Conservation (phyloP, 176 grass and related monocot species). For the Alopecurus myosuroides region DNA sequence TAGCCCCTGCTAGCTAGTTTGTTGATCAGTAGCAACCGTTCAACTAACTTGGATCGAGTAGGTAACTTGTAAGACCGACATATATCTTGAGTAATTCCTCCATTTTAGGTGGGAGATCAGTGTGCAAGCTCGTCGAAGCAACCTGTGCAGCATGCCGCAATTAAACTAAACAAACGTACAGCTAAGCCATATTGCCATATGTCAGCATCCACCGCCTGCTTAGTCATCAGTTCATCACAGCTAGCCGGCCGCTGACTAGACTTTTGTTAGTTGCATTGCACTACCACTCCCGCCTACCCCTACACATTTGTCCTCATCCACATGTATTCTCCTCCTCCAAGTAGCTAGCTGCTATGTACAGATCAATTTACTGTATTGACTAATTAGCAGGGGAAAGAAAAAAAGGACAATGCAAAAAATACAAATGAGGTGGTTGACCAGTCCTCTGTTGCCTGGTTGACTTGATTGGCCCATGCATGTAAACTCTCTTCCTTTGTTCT, state of each 20-base stretch:
- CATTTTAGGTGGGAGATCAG: background rate
- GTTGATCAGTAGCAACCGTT: background rate
- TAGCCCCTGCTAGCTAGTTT: background rate
- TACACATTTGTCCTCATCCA: background rate
- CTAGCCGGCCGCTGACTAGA: background rate
- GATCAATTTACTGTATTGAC: background rate
- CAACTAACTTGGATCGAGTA: background rate
- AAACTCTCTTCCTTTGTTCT: background rate
- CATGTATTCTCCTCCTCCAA: background rate
- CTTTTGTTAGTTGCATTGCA: background rate
- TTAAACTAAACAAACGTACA: background rate
- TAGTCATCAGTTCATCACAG: background rate
- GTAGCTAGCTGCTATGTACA: no score
- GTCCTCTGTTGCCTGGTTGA: background rate
- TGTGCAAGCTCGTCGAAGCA: background rate
- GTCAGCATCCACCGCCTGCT: background rate
- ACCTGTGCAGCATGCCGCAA: background rate
- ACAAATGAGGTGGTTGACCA: background rate
- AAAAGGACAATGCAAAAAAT: background rate
- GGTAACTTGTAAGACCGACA: background rate
- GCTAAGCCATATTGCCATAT: background rate
- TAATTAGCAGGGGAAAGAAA: background rate
- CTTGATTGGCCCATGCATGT: background rate
- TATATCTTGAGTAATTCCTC: background rate
- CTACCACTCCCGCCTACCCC: background rate